Evolutionary conservation across 2,329 filamentous ascomycete genomes (phyloP), one percentile per base, ranked within the genome.

Genomic region (Acarospora socialis): DNA sequence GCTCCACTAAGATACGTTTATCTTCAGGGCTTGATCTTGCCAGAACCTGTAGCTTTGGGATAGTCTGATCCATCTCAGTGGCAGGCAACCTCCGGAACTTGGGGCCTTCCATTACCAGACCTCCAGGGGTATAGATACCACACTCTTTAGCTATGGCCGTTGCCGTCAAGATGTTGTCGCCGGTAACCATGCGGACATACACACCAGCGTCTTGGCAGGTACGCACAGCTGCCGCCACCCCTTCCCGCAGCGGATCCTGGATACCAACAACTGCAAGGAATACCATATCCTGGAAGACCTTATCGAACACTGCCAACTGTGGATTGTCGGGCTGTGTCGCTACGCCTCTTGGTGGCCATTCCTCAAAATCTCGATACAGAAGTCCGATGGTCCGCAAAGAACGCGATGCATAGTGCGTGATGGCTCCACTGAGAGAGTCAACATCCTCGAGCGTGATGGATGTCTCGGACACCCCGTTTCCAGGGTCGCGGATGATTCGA

Each of bases 311-410:
- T n/a, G 74, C 65, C 34, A 77, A 68, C 21, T 63, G 65, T 44
- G 65, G 64, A 51, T 77, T 65, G 28, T 73, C 70, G 38, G 71
- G 67, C 14, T 57, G 49, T 24, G 58, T 64, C 19, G 59, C 70
- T 10, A 66, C 69, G 28, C 68, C 66, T 38, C 63, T 68, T 4
- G 83, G 83, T 19, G 86, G 84, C 84, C 84, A 93, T 32, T 70
- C 68, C 15, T 81, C 70, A 43, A 90, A 92, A 45, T 93, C 84
- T 34, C 75, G 77, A 56, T 83, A 92, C 32, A 83, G 65, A 41
- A 92, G 68, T 25, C 77, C 81, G 44, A 93, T 92, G 1, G 84
- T 92, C 40, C 84, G 73, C 19, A 93, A 65, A 5, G 83, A 92
- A 12, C 77, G 69, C 16, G 70, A 73, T 7, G 84, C 84, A 50